A percentile compares a stretch with the other conserved stretches of the same genome.
Evolutionary conservation across 1,284 basidiomycete species (phyloP).

Genomic region (Ganoderma multipileum): DNA sequence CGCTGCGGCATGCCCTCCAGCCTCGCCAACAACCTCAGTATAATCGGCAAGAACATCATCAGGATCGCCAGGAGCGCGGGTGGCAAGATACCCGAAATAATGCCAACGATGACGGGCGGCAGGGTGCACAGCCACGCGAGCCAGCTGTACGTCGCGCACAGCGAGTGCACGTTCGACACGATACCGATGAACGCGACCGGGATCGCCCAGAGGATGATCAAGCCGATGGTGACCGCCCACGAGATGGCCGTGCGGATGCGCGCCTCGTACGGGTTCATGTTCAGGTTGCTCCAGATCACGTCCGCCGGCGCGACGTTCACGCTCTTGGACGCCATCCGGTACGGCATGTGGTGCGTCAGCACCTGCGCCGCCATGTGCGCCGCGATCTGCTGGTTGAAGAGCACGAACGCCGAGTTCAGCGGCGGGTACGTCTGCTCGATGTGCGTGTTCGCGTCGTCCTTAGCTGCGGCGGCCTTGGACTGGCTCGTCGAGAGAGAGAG

Average conservation of each 20-base stretch:
- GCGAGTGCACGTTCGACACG: slow-evolving; percentile 81
- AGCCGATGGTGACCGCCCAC: slow-evolving; percentile 65
- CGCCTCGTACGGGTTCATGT: slow-evolving; percentile 90
- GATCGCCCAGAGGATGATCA: slow-evolving; percentile 79
- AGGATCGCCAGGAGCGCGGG: slow-evolving; percentile 86
- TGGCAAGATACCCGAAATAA: slow-evolving; percentile 92
- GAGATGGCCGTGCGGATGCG: slow-evolving; percentile 67
- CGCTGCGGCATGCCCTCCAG: slow-evolving; percentile 85
- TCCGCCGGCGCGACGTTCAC: slow-evolving; percentile 84
- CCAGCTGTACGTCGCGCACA: slow-evolving; percentile 74
- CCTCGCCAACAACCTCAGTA: slow-evolving; percentile 78
- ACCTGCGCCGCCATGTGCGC: slow-evolving; percentile 86
- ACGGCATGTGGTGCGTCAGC: slow-evolving; percentile 81
- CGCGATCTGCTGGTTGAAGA: slow-evolving; percentile 93
- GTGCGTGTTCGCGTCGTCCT: slow-evolving; percentile 21
- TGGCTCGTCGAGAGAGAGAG: slow-evolving; percentile 34
- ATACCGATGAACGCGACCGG: slow-evolving; percentile 89
- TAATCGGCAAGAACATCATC: slow-evolving; percentile 90
- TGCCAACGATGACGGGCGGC: slow-evolving; percentile 71
- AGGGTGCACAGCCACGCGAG: slow-evolving; percentile 85
- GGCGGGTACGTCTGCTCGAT: slow-evolving; percentile 66
- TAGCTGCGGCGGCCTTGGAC: slow-evolving; percentile 33
- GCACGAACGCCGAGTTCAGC: slow-evolving; percentile 88
- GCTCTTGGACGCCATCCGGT: slow-evolving; percentile 73
- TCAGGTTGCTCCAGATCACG: slow-evolving; percentile 90